phyloP scores from a whole-genome alignment of 768 basidiomycete genomes.

The Tricholoma flavovirens region DNA sequence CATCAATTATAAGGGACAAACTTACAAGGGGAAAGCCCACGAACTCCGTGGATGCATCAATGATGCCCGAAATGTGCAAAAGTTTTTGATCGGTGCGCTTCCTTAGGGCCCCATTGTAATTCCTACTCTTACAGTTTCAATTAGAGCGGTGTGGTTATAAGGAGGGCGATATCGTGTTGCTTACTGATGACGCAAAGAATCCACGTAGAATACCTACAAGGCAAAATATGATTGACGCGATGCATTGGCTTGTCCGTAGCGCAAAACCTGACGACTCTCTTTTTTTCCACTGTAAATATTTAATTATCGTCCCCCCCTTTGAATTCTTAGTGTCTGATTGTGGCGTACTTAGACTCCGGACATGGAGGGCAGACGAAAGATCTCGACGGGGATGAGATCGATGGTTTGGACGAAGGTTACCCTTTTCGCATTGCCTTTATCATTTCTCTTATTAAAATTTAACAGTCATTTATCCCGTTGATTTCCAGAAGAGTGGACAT shows the following conservation, averaged over 20 bases:
- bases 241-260: constrained; percentile 59
- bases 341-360: constrained; percentile 60
- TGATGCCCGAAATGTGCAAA: constrained; percentile 65
- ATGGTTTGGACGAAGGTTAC: constrained; percentile 74
- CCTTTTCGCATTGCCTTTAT: neutral
- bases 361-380: constrained; percentile 93
- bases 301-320: neutral
- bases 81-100: constrained; percentile 54
- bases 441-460: neutral
- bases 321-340: neutral
- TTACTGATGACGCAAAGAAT: constrained; percentile 55
- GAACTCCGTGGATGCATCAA: constrained; percentile 77
- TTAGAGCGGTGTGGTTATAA: constrained; percentile 44
- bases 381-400: constrained; percentile 67
- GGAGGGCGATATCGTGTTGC: constrained; percentile 57
- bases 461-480: constrained; percentile 82
- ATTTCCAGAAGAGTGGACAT: constrained; percentile 68
- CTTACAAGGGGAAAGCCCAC: constrained; percentile 55
- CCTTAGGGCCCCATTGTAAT: neutral
- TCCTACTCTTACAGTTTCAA: neutral
- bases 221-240: constrained; percentile 41
- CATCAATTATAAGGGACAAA: constrained; percentile 69
- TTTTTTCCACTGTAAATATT: constrained; percentile 64
- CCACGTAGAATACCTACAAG: constrained; percentile 38
- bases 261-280: constrained; percentile 68